Percentiles rank a stretch among this genome's conserved stretches.
Evolutionary conservation across 2,329 filamentous ascomycete species (phyloP).

Genomic region (Amylocarpus encephaloides): DNA sequence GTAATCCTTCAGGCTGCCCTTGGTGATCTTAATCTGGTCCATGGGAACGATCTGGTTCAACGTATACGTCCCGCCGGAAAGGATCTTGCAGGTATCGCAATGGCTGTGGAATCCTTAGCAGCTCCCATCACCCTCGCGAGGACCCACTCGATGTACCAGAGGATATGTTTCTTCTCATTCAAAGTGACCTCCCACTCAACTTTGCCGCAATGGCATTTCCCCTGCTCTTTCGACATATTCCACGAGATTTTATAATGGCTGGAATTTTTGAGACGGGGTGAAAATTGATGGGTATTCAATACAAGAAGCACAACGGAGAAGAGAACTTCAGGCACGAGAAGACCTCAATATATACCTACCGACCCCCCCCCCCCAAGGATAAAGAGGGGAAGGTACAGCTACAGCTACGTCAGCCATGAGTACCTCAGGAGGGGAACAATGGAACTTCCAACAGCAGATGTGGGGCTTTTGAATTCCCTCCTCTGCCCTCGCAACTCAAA

Average conservation of each 20-base stretch:
- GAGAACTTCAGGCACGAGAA: neutral
- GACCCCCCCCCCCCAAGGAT: neutral
- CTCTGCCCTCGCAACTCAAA: no score
- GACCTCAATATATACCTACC: neutral
- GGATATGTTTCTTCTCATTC: slow-evolving; percentile 38
- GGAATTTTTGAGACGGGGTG: no score
- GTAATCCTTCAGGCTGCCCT: slow-evolving; percentile 44
- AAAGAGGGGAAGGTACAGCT: neutral
- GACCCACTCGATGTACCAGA: slow-evolving; percentile 24
- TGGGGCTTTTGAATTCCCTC: no score
- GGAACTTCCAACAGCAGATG: neutral
- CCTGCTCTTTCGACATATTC: slow-evolving; percentile 24
- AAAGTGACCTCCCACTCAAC: slow-evolving; percentile 46
- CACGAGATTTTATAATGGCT: no score
- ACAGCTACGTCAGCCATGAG: neutral
- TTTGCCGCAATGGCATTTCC: slow-evolving; percentile 50
- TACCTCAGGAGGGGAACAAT: neutral
- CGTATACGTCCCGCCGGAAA: slow-evolving; percentile 57
- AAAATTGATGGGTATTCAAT: no score
- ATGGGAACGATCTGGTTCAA: slow-evolving; percentile 40
- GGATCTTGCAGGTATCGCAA: slow-evolving; percentile 58
- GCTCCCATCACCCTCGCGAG: neutral
- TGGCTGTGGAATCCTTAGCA: slow-evolving; percentile 35
- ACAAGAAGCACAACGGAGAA: no score
- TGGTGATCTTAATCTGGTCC: slow-evolving; percentile 43